Base-by-base conservation (phyloP, 1,139 yeast genomes). In the Entelexis sorbosivorans region DNA sequence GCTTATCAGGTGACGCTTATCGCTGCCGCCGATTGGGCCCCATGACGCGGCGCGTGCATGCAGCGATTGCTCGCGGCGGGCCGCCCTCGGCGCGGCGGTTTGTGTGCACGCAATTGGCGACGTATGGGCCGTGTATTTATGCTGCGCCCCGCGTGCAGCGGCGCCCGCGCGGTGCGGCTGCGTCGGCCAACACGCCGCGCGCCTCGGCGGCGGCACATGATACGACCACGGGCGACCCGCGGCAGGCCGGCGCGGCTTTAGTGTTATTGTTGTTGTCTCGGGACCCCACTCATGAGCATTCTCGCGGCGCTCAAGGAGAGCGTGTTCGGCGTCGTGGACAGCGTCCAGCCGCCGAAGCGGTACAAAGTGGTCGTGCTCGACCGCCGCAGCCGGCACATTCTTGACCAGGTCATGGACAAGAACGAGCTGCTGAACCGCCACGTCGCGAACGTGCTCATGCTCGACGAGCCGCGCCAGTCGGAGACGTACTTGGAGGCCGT, bases 401-500 rank as follows among this genome's bases (percentile, higher is more conserved):
- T 73, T 9, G 76, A 72, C 56, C 63, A 61, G 13, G 61, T 65
- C 17, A 56, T 72, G 11, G 66, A 67, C 7, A 62, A 60, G 40
- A 63, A 62, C 49, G 76, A 73, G 44, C 61, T 73, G 11, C 64
- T 73, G 31, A 67, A 69, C 52, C 64, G 69, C 32, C 64, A 64
- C 49, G 65, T 68, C 8, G 64, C 71, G n/a, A 66, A 65, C 59
- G 59, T 78, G 40, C 81, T 77, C 59, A 65, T 70, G 49, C 70
- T 81, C 20, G 86, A 79, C 58, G 64, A 74, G 16, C 66, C 67
- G 48, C 69, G 83, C 49, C 73, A 68, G 49, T 69, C 74, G 11
- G 80, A 74, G 63, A 66, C 66, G 13, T 72, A 72, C 35, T 73
- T 77, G 47, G 84, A 77, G 58, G 87, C 81, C 2, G 64, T 82